Conservation (phyloP, 2,329 filamentous ascomycete genomes). For the Fusarium torulosum region DNA sequence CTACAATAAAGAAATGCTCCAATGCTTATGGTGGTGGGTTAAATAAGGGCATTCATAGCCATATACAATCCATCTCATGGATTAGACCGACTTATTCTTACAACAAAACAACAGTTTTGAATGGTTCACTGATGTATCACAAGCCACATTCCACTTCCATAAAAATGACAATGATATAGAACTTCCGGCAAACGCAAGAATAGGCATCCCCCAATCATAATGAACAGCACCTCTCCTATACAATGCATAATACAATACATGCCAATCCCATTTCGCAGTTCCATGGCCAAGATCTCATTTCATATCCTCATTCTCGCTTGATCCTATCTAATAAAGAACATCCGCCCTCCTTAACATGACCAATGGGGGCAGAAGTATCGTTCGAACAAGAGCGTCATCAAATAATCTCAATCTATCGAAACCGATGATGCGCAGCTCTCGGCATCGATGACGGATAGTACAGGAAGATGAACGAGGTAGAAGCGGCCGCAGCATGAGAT, state of each 20-base stretch:
- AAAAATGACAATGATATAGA: neutral
- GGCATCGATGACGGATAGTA: constrained; percentile 27
- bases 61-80: too few species aligned
- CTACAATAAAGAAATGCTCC: neutral
- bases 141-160: neutral
- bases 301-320: constrained; percentile 20
- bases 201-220: constrained; percentile 1
- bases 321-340: constrained; percentile 27
- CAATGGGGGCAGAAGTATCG: constrained; percentile 7
- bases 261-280: constrained; percentile 23
- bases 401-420: constrained; percentile 28
- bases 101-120: neutral
- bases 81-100: too few species aligned
- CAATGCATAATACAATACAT: constrained; percentile 36
- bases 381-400: constrained; percentile 29
- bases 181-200: neutral
- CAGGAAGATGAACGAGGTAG: constrained; percentile 26
- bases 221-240: constrained; percentile 15
- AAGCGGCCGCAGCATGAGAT: constrained; percentile 33
- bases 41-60: too few species aligned
- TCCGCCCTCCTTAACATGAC: constrained; percentile 9
- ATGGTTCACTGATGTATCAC: neutral
- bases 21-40: neutral
- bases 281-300: constrained; percentile 28
- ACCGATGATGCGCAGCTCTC: constrained; percentile 34